Evolutionary conservation across 345 rosid species (phyloP).

Genomic region (Eucalyptus microcorys): DNA sequence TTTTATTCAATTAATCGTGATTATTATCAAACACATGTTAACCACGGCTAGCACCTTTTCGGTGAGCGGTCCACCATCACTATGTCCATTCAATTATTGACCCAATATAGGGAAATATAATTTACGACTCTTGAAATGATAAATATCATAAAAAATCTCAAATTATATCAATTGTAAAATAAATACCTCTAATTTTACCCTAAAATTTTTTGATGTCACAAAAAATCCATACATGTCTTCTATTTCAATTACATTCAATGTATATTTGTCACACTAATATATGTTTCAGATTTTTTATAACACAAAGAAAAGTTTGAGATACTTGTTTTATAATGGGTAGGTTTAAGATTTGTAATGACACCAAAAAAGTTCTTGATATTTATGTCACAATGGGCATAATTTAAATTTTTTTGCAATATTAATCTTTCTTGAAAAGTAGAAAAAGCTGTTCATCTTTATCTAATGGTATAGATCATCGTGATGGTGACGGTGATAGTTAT

Average conservation of each 20-base stretch:
- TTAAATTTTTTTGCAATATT: too few species aligned
- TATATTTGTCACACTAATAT: background rate
- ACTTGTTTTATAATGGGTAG: too few species aligned
- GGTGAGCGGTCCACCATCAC: background rate
- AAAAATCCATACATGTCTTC: too few species aligned
- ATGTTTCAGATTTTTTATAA: background rate
- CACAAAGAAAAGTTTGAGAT: too few species aligned
- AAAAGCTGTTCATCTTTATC: background rate
- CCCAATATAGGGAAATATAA: background rate
- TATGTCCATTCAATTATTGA: background rate
- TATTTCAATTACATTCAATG: too few species aligned
- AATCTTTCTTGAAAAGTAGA: background rate
- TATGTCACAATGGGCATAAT: fast-evolving
- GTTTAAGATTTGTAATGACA: too few species aligned
- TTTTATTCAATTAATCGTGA: background rate
- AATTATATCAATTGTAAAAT: background rate
- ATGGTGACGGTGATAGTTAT: background rate
- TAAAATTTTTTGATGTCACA: background rate
- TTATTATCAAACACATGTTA: background rate
- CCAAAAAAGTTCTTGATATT: too few species aligned
- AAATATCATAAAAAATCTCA: background rate
- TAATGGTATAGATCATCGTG: background rate
- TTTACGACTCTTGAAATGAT: background rate
- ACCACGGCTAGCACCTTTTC: background rate
- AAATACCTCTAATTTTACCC: too few species aligned